Evolutionary conservation across 2,329 filamentous ascomycete species (phyloP), one percentile per base, ranked within the genome.

Genomic region (Fusarium phyllophilum): DNA sequence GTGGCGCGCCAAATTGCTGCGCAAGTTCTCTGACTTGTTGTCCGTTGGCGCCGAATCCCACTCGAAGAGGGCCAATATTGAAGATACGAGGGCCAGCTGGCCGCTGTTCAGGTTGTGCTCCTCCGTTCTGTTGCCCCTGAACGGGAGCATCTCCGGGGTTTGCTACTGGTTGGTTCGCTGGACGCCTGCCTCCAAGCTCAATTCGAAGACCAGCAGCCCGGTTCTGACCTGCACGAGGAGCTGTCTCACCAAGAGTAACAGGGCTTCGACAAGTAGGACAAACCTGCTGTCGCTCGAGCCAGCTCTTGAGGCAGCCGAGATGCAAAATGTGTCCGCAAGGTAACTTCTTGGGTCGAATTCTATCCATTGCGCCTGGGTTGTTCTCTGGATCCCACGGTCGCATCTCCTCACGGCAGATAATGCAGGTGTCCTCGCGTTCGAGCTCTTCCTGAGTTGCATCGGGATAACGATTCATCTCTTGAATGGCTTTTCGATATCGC

Each of bases 371-470:
- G n/a, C 90, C 92, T 87, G 75, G 89, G 85, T 80, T 89, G 84
- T 83, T 81, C 10, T 73, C 79, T 2, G 86, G 84, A 66, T 89
- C 83, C 93, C 94, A 97, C 4, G 92, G 91, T 39, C 90, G 90
- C 96, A 99, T 99, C 74, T 97, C 94, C 81, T 99, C 96, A 69
- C 96, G 91, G 82, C 96, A 99, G 62, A 99, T 97, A 77, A 99
- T 99, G 82, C 96, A 99, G 6, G 96, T 97, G 78, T 97, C 94
- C 80, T 98, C 96, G 55, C 93, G 89, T 34, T 87, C 86, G 31
- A 99, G 89, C 74, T 99, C 96, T 75, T 97, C 94, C 5, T 89
- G 88, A 3, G 94, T 97, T 4, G 96, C 96, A 81, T 99, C 96
- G 9, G 94, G 93, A 80, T 98, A 98, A 68, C 90, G 90, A 79